phyloP scores from a whole-genome alignment of 495 filamentous ascomycete species.

The Lophium mytilinum region DNA sequence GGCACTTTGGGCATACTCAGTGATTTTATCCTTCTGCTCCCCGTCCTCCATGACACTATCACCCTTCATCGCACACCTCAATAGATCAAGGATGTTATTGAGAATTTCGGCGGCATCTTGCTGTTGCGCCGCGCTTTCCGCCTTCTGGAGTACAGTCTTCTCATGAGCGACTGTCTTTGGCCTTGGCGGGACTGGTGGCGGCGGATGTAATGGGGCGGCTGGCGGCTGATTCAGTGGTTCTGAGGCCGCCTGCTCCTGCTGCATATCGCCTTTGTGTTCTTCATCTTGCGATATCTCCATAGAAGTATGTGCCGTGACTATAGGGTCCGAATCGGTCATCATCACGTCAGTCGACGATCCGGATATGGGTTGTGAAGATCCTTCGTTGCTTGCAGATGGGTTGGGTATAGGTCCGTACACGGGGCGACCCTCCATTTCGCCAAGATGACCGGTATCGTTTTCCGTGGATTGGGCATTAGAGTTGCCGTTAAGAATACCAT shows the following conservation, averaged over 20 bases:
- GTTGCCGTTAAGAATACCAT: not conserved
- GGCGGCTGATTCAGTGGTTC: too few relatives aligned
- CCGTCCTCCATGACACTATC: constrained; percentile 50
- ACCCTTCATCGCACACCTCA: constrained; percentile 79
- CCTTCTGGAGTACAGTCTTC: constrained; percentile 2
- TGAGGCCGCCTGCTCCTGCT: too few relatives aligned
- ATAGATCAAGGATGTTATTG: constrained; percentile 78
- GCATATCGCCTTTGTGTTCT: too few relatives aligned
- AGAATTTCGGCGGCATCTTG: constrained; percentile 94
- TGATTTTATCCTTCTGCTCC: constrained; percentile 73
- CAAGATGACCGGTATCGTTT: constrained; percentile 12
- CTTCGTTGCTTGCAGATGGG: not conserved
- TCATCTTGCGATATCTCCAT: not conserved
- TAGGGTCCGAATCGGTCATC: constrained; percentile 8
- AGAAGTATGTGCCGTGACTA: constrained; percentile 17
- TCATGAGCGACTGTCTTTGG: constrained; percentile 5
- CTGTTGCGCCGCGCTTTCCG: constrained; percentile 56
- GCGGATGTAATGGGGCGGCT: not conserved
- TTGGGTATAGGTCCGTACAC: constrained; percentile 42
- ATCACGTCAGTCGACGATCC: too few relatives aligned
- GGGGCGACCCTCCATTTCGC: constrained; percentile 45
- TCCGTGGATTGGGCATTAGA: not conserved
- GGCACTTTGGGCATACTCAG: constrained; percentile 40
- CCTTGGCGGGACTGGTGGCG: constrained; percentile 25
- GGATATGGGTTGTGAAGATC: too few relatives aligned